Evolutionary conservation across 805 yeast genomes (phyloP).

Genomic region (Zygotorulaspora florentina): DNA sequence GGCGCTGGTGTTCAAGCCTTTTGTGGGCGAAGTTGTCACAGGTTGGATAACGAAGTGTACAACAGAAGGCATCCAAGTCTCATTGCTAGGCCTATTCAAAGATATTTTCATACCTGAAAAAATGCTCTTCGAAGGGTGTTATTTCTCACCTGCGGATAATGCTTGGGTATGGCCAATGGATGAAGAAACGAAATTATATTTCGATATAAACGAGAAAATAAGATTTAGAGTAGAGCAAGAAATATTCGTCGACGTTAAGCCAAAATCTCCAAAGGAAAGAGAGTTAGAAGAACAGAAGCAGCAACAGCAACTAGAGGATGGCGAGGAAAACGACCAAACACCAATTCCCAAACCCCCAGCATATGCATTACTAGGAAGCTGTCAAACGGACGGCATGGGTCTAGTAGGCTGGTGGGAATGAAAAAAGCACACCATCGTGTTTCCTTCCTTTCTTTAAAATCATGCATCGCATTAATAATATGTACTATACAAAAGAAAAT

Average conservation of each 20-base stretch:
- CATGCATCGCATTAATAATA: constrained; percentile 13
- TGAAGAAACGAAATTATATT: constrained; percentile 68
- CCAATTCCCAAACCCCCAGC: constrained; percentile 56
- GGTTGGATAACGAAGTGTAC: constrained; percentile 93
- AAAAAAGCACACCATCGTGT: background rate
- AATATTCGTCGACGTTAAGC: constrained; percentile 76
- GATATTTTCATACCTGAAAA: constrained; percentile 86
- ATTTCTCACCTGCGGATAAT: constrained; percentile 65
- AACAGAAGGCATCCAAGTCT: constrained; percentile 74
- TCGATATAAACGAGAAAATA: constrained; percentile 88
- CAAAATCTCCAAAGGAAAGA: constrained; percentile 60
- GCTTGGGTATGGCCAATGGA: constrained; percentile 92
- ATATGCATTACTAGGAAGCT: constrained; percentile 79
- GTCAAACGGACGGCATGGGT: constrained; percentile 97
- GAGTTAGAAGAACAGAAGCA: constrained; percentile 35
- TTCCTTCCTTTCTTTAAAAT: background rate
- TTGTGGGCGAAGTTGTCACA: constrained; percentile 84
- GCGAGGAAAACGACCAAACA: constrained; percentile 25
- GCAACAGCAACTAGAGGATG: constrained; percentile 16
- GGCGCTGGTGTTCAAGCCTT: constrained; percentile 83
- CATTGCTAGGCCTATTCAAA: constrained; percentile 73
- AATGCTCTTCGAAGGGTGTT: constrained; percentile 73
- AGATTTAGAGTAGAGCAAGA: constrained; percentile 90
- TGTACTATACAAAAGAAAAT: constrained; percentile 13
- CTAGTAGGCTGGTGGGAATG: constrained; percentile 95